Conservation (phyloP, 345 rosid species). For the Populus deltoides region DNA sequence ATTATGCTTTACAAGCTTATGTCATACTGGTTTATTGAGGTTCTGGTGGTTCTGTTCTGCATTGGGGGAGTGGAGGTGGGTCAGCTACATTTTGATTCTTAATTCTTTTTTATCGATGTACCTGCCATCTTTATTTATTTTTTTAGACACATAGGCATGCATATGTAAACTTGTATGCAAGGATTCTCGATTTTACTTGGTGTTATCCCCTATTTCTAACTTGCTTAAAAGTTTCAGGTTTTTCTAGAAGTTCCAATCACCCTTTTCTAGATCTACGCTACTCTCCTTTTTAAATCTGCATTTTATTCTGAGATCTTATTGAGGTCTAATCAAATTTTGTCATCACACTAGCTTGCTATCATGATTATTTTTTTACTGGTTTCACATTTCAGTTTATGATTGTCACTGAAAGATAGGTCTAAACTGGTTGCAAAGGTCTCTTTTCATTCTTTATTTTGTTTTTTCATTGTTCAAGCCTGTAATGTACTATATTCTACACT, state of each 20-base stretch:
- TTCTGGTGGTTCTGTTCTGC: slow-evolving; percentile 90
- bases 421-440: background rate
- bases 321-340: background rate
- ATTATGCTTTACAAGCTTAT: slow-evolving; percentile 95
- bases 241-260: background rate
- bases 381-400: background rate
- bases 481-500: background rate
- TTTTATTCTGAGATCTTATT: background rate
- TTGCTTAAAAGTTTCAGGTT: background rate
- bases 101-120: background rate
- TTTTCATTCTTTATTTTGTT: background rate
- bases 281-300: background rate
- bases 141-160: background rate
- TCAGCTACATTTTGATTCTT: slow-evolving; percentile 1
- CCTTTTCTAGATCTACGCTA: background rate
- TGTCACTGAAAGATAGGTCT: background rate
- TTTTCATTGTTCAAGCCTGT: background rate
- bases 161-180: background rate
- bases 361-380: background rate
- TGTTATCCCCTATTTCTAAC: background rate
- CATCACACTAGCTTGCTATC: background rate
- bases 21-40: slow-evolving; percentile 91
- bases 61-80: slow-evolving; percentile 94
- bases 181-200: background rate
- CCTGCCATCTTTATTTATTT: slow-evolving; percentile 5